These are phyloP conservation scores for Gastrodia elata DNA, from an alignment of 106 monocot species.

Conservation along the genomic window DNA sequence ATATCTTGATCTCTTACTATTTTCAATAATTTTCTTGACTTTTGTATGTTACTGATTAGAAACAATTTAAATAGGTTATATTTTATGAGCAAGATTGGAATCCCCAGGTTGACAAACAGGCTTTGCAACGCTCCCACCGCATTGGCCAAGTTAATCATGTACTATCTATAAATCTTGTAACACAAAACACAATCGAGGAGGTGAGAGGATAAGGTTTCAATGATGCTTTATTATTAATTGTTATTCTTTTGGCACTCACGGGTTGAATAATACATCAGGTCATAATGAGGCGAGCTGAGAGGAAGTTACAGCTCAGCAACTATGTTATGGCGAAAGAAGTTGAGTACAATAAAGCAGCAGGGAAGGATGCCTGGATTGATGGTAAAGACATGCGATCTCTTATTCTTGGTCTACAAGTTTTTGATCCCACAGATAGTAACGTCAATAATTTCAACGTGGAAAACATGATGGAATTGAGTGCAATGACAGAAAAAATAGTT, in stretches of 20 bases:
- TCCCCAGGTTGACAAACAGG: conserved; percentile 95
- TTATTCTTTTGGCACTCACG: neutral
- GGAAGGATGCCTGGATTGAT: conserved; percentile 32
- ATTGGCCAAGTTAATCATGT: conserved; percentile 96
- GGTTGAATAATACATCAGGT: conserved; percentile 32
- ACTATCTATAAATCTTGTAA: conserved; percentile 80
- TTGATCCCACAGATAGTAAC: conserved; percentile 44
- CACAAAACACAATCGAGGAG: conserved; percentile 79
- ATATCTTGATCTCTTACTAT: neutral
- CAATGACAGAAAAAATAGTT: conserved; percentile 63
- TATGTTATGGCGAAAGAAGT: conserved; percentile 44
- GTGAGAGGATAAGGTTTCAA: conserved; percentile 19
- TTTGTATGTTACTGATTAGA: conserved; percentile 9
- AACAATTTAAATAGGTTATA: conserved; percentile 52
- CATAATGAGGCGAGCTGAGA: conserved; percentile 87
- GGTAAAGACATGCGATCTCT: conserved; percentile 60
- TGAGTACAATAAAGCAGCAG: conserved; percentile 17
- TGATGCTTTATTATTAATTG: neutral
- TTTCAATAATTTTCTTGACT: neutral
- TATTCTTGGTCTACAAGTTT: conserved; percentile 69
- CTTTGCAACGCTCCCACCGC: conserved; percentile 92
- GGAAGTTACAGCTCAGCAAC: conserved; percentile 80
- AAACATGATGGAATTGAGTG: conserved; percentile 37
- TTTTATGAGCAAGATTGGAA: conserved; percentile 99
- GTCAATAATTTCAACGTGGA: conserved; percentile 23